Conservation (phyloP, 1,139 yeast species). For the Saccharomyces hybrid region DNA sequence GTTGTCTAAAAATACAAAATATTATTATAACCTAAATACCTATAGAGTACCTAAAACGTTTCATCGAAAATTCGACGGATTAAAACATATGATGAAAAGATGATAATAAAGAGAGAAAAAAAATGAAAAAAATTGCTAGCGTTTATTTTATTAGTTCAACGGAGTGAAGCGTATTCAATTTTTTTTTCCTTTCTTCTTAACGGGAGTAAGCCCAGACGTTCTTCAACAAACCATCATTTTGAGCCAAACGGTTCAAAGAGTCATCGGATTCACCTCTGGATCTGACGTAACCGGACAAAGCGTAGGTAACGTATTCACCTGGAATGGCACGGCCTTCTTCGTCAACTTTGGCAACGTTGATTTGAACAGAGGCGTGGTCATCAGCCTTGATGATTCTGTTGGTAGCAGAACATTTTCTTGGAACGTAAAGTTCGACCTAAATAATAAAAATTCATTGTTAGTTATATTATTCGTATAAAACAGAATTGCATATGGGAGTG, state of each 20-base stretch:
- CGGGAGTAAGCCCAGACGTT: constrained; percentile 99
- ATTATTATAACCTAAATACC: background rate
- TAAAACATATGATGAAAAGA: background rate
- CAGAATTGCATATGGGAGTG: background rate
- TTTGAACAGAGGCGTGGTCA: constrained; percentile 98
- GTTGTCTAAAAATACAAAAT: background rate
- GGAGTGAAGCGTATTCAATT: background rate
- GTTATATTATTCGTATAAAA: no score
- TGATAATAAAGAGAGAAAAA: background rate
- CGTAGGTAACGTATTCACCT: constrained; percentile 90
- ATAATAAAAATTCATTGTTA: background rate
- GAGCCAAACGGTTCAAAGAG: constrained; percentile 98
- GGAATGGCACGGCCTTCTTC: constrained; percentile 93
- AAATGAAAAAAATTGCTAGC: background rate
- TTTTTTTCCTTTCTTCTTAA: constrained; percentile 39
- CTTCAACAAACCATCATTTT: constrained; percentile 96
- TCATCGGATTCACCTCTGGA: constrained; percentile 95
- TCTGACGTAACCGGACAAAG: constrained; percentile 93
- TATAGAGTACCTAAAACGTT: background rate
- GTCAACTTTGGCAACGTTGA: constrained; percentile 81
- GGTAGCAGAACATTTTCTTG: constrained; percentile 99
- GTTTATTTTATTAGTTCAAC: background rate
- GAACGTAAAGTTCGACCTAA: constrained; percentile 99
- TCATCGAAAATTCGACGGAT: background rate
- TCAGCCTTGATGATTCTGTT: constrained; percentile 99